Conservation (phyloP, 2,329 filamentous ascomycete genomes). For the Alternaria metachromatica region DNA sequence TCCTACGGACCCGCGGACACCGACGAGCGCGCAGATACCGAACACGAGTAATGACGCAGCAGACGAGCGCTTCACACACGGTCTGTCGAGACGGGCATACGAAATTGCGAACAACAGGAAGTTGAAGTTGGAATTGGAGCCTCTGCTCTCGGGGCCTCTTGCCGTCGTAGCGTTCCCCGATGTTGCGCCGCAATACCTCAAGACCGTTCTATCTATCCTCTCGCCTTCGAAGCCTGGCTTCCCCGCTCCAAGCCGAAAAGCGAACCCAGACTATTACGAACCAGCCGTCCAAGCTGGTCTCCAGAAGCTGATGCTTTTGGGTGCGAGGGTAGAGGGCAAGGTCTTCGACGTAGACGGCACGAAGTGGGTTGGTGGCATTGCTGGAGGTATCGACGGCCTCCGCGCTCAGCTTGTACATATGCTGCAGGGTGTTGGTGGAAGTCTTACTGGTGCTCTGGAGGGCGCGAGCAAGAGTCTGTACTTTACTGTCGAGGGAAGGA, state of each 20-base stretch:
- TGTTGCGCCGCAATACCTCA: slow-evolving; percentile 84
- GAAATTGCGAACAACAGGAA: slow-evolving; percentile 58
- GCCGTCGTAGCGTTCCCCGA: slow-evolving; percentile 80
- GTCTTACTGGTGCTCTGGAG: slow-evolving; percentile 79
- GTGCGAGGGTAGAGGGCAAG: slow-evolving; percentile 84
- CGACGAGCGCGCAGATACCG: slow-evolving; percentile 43
- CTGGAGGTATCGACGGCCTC: slow-evolving; percentile 80
- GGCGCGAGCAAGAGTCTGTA: slow-evolving; percentile 82
- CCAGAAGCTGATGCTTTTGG: slow-evolving; percentile 85
- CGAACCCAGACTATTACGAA: slow-evolving; percentile 83
- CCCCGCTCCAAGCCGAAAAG: slow-evolving; percentile 76
- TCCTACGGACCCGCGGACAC: slow-evolving; percentile 41
- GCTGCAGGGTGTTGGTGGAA: slow-evolving; percentile 79
- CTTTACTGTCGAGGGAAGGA: slow-evolving; percentile 84
- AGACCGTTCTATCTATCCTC: slow-evolving; percentile 79
- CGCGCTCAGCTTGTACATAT: slow-evolving; percentile 80
- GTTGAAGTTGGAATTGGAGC: slow-evolving; percentile 68
- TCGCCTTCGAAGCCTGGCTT: slow-evolving; percentile 72
- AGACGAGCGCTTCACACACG: slow-evolving; percentile 65
- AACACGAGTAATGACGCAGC: slow-evolving; percentile 44
- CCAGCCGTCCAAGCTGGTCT: slow-evolving; percentile 78
- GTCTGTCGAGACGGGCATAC: slow-evolving; percentile 64
- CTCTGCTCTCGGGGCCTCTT: slow-evolving; percentile 81
- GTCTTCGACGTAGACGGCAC: slow-evolving; percentile 78
- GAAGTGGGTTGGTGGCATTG: slow-evolving; percentile 76